Percentiles rank a stretch among this genome's conserved stretches.
These are phyloP conservation scores for Houttuynia cordata DNA, from an alignment of 164 flowering plant species.

Conservation along the genomic window DNA sequence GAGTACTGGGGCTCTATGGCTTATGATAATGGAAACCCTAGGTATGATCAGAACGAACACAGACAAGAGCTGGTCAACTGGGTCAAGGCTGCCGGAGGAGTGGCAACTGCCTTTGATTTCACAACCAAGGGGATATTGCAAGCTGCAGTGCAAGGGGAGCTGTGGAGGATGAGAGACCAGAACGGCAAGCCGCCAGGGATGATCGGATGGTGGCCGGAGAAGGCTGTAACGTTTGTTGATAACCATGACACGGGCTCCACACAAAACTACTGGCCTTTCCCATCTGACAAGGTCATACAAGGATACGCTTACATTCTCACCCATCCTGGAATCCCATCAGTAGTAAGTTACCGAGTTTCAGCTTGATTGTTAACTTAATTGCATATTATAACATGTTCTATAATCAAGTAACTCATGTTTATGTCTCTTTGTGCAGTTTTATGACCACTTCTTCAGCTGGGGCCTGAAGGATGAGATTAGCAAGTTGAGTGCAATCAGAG, in stretches of 20 bases:
- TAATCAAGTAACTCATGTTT: no score
- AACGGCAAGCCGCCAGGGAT: constrained; percentile 62
- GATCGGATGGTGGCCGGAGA: constrained; percentile 49
- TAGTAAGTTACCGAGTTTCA: constrained; percentile 23
- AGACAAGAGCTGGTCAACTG: constrained; percentile 34
- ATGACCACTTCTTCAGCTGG: constrained; percentile 72
- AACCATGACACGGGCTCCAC: constrained; percentile 79
- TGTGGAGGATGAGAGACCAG: constrained; percentile 52
- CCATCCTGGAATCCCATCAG: constrained; percentile 69
- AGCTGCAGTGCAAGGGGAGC: constrained; percentile 48
- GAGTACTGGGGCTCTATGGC: constrained; percentile 45
- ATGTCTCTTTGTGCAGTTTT: constrained; percentile 42
- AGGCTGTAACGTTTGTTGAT: constrained; percentile 70
- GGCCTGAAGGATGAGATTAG: constrained; percentile 49
- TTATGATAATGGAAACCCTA: constrained; percentile 33
- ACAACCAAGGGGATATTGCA: constrained; percentile 77
- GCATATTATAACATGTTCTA: no score
- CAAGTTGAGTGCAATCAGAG: constrained; percentile 35
- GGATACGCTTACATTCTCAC: constrained; percentile 84
- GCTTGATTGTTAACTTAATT: no score
- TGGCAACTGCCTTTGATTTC: constrained; percentile 57
- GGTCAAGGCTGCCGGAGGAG: constrained; percentile 45
- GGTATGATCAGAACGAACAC: constrained; percentile 40
- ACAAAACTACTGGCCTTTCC: constrained; percentile 59
- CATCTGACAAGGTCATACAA: constrained; percentile 61